A percentile compares a stretch with the other conserved stretches of the same genome.
Conservation (phyloP, 805 yeast species). For the Helenozyma rhizophorensis region DNA sequence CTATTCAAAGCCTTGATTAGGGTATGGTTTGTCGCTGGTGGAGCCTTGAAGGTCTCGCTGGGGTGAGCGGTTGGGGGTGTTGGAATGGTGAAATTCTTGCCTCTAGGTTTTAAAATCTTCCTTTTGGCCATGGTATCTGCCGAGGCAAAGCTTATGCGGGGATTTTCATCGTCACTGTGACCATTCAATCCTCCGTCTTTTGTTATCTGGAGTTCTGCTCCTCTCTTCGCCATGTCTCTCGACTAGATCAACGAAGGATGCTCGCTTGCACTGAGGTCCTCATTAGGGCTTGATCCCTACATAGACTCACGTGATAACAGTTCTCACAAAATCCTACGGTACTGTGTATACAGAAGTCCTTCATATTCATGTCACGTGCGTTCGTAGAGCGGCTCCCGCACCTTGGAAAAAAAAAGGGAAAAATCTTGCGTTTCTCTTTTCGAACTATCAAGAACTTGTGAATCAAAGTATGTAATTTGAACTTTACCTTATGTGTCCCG, state of each 20-base stretch:
- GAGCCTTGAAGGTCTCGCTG: not conserved
- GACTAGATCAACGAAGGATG: not conserved
- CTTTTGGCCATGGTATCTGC: slow-evolving; percentile 61
- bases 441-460: slow-evolving; percentile 22
- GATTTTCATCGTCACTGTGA: slow-evolving; percentile 37
- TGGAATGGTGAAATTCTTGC: slow-evolving; percentile 9
- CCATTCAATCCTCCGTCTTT: slow-evolving; percentile 37
- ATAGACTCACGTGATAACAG: too few relatives aligned
- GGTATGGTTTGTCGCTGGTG: slow-evolving; percentile 30
- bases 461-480: slow-evolving; percentile 22
- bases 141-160: slow-evolving; percentile 39
- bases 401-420: slow-evolving; percentile 11
- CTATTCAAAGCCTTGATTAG: slow-evolving; percentile 64
- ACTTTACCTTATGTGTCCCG: too few relatives aligned
- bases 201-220: slow-evolving; percentile 61
- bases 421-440: slow-evolving; percentile 11
- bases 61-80: too few relatives aligned
- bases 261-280: not conserved
- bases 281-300: slow-evolving; percentile 14
- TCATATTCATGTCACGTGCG: too few relatives aligned
- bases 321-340: too few relatives aligned
- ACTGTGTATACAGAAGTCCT: too few relatives aligned
- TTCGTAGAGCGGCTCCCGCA: too few relatives aligned
- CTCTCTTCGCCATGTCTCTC: slow-evolving; percentile 57
- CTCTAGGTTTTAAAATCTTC: slow-evolving; percentile 60